A percentile compares a stretch with the other conserved stretches of the same genome.
Evolutionary conservation across 2,329 filamentous ascomycete species (phyloP).

Genomic region (Fusarium mangiferae): DNA sequence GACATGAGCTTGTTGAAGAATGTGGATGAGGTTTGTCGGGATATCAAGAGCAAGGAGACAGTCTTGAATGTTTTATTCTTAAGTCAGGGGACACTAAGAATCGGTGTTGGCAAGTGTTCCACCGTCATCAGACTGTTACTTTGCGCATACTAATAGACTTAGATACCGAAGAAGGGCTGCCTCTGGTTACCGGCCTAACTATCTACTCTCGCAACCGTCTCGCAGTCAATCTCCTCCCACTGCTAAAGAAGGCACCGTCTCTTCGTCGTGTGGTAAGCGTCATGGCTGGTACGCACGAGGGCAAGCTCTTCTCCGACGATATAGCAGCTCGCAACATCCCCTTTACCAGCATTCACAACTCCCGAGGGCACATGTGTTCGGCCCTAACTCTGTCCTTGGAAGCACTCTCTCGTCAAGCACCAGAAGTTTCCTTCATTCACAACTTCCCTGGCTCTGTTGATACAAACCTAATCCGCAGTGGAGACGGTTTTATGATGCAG

Average conservation of each 20-base stretch:
- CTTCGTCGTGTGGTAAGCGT: slow-evolving; percentile 43
- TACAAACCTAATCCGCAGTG: slow-evolving; percentile 39
- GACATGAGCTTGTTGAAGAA: slow-evolving; percentile 62
- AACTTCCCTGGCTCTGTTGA: slow-evolving; percentile 46
- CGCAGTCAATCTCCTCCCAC: slow-evolving; percentile 65
- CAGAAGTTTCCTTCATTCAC: slow-evolving; percentile 45
- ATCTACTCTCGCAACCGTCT: slow-evolving; percentile 70
- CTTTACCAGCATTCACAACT: slow-evolving; percentile 16
- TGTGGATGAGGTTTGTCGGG: slow-evolving; percentile 59
- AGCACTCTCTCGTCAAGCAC: slow-evolving; percentile 32
- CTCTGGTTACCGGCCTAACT: slow-evolving; percentile 60
- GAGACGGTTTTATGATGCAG: slow-evolving; percentile 33
- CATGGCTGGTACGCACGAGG: slow-evolving; percentile 39
- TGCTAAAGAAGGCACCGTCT: slow-evolving; percentile 49
- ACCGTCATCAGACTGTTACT: too few species aligned
- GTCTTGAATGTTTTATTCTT: slow-evolving; percentile 60
- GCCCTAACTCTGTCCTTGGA: slow-evolving; percentile 43
- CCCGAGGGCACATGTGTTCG: slow-evolving; percentile 38
- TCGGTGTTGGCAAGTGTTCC: slow-evolving; percentile 27
- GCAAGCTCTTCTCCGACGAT: slow-evolving; percentile 36
- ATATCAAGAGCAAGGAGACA: slow-evolving; percentile 56
- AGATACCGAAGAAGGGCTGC: slow-evolving; percentile 69
- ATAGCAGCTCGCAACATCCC: slow-evolving; percentile 37
- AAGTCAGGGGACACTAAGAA: slow-evolving; percentile 51
- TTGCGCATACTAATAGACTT: neutral